Conservation (phyloP, 2,329 filamentous ascomycete species). For the Penicillium decumbens region DNA sequence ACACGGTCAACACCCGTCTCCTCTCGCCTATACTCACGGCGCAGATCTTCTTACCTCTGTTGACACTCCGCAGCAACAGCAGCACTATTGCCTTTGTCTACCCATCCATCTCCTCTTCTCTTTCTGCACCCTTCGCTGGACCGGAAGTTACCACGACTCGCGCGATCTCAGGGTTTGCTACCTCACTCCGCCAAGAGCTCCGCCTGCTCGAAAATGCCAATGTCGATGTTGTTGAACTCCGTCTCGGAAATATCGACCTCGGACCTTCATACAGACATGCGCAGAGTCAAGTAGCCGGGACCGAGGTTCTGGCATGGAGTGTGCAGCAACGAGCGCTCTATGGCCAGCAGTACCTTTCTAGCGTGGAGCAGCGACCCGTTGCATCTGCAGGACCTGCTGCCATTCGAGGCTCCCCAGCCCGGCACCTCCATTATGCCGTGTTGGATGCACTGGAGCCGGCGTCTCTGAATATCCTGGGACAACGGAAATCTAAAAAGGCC, state of each 20-base stretch:
- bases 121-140: slow-evolving; percentile 49
- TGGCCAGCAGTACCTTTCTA: slow-evolving; percentile 41
- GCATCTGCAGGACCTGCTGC: slow-evolving; percentile 37
- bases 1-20: slow-evolving; percentile 87
- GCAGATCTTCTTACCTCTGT: slow-evolving; percentile 79
- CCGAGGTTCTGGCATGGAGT: slow-evolving; percentile 59
- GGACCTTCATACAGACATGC: slow-evolving; percentile 52
- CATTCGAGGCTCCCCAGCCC: slow-evolving; percentile 63
- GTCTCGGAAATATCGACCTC: slow-evolving; percentile 87
- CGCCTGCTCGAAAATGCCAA: slow-evolving; percentile 57
- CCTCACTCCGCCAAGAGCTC: slow-evolving; percentile 75
- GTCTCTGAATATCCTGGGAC: slow-evolving; percentile 39
- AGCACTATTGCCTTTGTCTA: slow-evolving; percentile 44
- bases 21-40: slow-evolving; percentile 83
- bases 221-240: slow-evolving; percentile 76
- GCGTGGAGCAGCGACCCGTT: slow-evolving; percentile 41
- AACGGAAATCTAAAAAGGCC: slow-evolving; percentile 39
- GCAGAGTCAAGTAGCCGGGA: slow-evolving; percentile 42
- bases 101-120: slow-evolving; percentile 44
- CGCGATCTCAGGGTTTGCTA: slow-evolving; percentile 79
- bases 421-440: slow-evolving; percentile 77
- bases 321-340: slow-evolving; percentile 51
- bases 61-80: slow-evolving; percentile 57
- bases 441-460: slow-evolving; percentile 74
- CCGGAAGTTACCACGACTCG: slow-evolving; percentile 82